Conservation (phyloP, 306 rosid species). For the Geum urbanum region DNA sequence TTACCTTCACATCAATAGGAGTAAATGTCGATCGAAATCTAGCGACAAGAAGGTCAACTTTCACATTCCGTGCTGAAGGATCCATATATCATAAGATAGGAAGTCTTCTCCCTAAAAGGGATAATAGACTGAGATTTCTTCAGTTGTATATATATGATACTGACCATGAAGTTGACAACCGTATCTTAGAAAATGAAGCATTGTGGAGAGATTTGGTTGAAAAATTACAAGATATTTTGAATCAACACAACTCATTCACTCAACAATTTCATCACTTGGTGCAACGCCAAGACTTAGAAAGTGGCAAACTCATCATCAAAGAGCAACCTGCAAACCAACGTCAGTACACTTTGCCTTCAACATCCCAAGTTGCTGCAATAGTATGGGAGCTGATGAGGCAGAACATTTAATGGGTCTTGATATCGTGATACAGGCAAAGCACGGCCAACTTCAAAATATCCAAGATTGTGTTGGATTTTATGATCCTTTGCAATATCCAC, state of each 20-base stretch:
- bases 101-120: not conserved
- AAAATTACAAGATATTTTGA: not conserved
- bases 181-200: not conserved
- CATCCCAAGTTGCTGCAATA: not conserved
- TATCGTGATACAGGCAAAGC: too few species aligned
- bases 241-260: too few species aligned
- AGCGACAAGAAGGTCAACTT: not conserved
- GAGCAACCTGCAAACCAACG: not conserved
- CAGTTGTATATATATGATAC: conserved; percentile 2
- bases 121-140: not conserved
- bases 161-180: not conserved
- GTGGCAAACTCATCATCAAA: not conserved
- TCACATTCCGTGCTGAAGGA: conserved; percentile 9
- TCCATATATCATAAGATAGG: not conserved
- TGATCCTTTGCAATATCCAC: too few species aligned
- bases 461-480: too few species aligned
- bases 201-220: not conserved
- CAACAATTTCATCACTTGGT: not conserved
- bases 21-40: not conserved
- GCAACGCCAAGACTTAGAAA: not conserved
- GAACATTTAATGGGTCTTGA: too few species aligned
- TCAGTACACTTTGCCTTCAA: not conserved
- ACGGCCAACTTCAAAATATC: too few species aligned
- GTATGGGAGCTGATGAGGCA: not conserved
- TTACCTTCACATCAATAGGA: conserved; percentile 1